Base-by-base conservation (phyloP, 352 stramenopile species). In the Phytophthora hibernalis region DNA sequence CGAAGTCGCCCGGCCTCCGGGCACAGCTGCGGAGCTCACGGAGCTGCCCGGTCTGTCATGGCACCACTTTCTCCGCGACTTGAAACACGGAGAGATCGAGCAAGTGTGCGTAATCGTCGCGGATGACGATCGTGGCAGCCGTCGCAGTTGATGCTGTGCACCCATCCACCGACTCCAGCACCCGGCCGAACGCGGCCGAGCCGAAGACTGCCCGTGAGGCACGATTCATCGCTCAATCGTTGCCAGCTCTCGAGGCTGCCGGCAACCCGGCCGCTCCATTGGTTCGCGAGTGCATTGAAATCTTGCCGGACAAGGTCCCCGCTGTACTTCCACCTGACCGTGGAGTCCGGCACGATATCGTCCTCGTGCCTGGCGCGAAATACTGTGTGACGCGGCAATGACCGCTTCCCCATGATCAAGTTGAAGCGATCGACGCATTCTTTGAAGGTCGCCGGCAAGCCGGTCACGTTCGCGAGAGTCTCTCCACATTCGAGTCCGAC, bases 301-400 rank as follows among this genome's bases (percentile, higher is more conserved):
- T 74, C n/a, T 75, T 76, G 8, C 55, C 61, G 0, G 62, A 82
- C 12, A 63, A 68, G 16, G 50, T 76, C 0, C 70, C 56, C 10
- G 59, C 59, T 0, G 43, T 13, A 1, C 45, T 77, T 8, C 61
- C 65, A 0, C 20, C 52, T 0, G 65, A 81, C 18, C 33, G 58
- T 4, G 54, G 73, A 9, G 52, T 65, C 0, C 52, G 67, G 3
- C 58, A 82, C 22, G 70, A 82, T n/a, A n/a, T n/a, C n/a, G n/a
- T n/a, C 15, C 28, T 77, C 49, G 10, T 59, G 18, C n/a, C n/a
- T n/a, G n/a, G 62, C 0, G 55, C 67, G 12, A 77, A 82, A 40
- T 82, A 45, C n/a, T n/a, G n/a, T n/a, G n/a, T n/a, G n/a, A n/a
- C n/a, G n/a, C n/a, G n/a, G n/a, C n/a, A n/a, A n/a, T 80, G 61